A percentile compares a stretch with the other conserved stretches of the same genome.
phyloP scores from a whole-genome alignment of 352 stramenopile species.

The Globisporangium orthogonon region DNA sequence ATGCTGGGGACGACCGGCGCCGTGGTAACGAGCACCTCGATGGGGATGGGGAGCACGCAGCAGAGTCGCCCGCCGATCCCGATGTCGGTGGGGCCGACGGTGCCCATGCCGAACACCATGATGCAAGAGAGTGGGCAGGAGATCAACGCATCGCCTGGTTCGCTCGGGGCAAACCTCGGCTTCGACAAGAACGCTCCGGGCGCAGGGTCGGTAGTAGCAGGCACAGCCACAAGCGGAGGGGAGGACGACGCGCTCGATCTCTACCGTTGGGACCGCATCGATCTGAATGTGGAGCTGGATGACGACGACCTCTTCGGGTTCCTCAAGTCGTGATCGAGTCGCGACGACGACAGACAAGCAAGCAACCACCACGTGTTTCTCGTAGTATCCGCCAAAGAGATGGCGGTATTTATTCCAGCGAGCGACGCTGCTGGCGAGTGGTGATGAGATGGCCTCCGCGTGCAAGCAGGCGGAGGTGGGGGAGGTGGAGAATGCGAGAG shows the following conservation, averaged over 20 bases:
- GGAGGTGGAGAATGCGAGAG: background rate
- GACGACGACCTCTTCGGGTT: slow-evolving; percentile 86
- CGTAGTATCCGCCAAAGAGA: background rate
- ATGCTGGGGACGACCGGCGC: background rate
- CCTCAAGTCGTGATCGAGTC: slow-evolving; percentile 58
- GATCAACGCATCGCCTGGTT: background rate
- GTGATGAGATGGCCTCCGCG: background rate
- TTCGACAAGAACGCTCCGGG: slow-evolving; percentile 9
- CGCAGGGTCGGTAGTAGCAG: slow-evolving; percentile 1
- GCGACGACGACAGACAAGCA: slow-evolving; percentile 17
- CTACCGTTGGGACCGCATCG: slow-evolving; percentile 76
- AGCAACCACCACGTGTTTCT: background rate
- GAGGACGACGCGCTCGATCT: slow-evolving; percentile 58
- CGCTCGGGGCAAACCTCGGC: slow-evolving; percentile 5
- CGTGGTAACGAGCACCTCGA: background rate
- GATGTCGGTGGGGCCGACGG: slow-evolving; percentile 1
- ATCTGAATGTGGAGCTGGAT: slow-evolving; percentile 77
- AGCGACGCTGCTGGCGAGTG: background rate
- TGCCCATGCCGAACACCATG: slow-evolving; percentile 8
- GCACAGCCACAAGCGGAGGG: background rate
- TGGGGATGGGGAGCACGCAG: slow-evolving; percentile 9
- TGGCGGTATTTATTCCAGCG: slow-evolving; percentile 1
- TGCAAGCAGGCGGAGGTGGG: background rate
- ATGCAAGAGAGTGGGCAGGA: slow-evolving; percentile 1
- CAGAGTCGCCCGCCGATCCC: slow-evolving; percentile 1